These are phyloP conservation scores for Amphibolis antarctica DNA, from an alignment of 106 monocot genomes.

Conservation along the genomic window DNA sequence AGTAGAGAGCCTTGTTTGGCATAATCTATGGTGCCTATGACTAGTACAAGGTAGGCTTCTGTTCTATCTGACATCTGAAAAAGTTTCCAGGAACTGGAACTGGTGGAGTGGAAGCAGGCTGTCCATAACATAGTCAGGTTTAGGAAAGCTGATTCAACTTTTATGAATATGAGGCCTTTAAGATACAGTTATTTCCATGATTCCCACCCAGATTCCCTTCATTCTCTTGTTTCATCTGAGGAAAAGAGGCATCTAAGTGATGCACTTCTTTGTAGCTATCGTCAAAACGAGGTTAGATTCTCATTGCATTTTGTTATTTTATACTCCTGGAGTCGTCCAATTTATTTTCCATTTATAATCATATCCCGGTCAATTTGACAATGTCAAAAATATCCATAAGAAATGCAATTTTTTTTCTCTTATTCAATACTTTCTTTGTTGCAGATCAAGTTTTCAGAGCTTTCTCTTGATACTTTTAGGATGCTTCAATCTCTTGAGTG, in stretches of 20 bases:
- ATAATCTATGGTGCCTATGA: background rate
- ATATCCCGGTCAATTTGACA: too few relatives aligned
- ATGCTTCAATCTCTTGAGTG: slow-evolving; percentile 93
- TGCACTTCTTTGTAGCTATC: slow-evolving; percentile 63
- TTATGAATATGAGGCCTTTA: slow-evolving; percentile 86
- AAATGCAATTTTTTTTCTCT: too few relatives aligned
- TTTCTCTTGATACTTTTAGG: slow-evolving; percentile 75
- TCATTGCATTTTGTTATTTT: slow-evolving; percentile 1
- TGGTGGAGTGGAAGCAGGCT: slow-evolving; percentile 83
- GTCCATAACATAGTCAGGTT: slow-evolving; percentile 68
- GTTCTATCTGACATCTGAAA: background rate
- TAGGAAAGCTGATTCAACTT: slow-evolving; percentile 61
- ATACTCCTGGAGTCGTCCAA: background rate
- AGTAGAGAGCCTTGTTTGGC: background rate
- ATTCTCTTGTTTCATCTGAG: slow-evolving; percentile 11
- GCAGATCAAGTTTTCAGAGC: slow-evolving; percentile 81
- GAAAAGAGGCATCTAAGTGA: slow-evolving; percentile 36
- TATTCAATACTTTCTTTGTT: background rate
- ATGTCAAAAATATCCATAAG: too few relatives aligned
- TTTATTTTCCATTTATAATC: background rate
- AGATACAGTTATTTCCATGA: slow-evolving; percentile 81
- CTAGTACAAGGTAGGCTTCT: background rate
- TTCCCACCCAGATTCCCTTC: slow-evolving; percentile 47
- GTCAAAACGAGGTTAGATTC: slow-evolving; percentile 54
- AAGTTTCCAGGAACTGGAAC: slow-evolving; percentile 49